These are phyloP conservation scores for Heritiera littoralis DNA, from an alignment of 345 rosid species.

Conservation along the genomic window DNA sequence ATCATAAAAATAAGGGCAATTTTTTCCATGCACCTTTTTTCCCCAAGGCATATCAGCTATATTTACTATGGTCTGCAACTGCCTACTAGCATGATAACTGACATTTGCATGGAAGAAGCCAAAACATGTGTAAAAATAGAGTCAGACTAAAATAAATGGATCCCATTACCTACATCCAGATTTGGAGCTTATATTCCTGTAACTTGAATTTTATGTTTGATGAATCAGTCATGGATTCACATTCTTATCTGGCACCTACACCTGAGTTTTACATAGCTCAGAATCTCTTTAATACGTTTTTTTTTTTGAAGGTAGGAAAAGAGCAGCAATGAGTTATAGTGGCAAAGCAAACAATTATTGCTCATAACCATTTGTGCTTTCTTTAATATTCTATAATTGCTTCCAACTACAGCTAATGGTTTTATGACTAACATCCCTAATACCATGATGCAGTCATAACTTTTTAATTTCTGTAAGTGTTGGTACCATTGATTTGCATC, in stretches of 20 bases:
- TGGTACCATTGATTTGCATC: not conserved
- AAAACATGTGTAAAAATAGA: not conserved
- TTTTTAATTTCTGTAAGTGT: not conserved
- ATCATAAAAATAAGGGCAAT: not conserved
- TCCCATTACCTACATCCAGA: not conserved
- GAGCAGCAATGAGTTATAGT: not conserved
- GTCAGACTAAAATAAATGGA: not conserved
- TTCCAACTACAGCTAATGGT: not conserved
- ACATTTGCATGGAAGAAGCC: not conserved
- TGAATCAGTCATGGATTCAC: not conserved
- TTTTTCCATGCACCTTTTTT: not conserved
- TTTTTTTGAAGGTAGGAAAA: not conserved
- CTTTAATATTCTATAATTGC: slow-evolving; percentile 4
- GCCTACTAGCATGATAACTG: not conserved
- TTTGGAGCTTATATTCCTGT: not conserved
- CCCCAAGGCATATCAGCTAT: not conserved
- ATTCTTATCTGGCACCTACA: not conserved
- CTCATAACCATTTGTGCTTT: not conserved
- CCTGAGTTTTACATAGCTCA: not conserved
- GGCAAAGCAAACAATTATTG: not conserved
- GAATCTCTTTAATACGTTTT: not conserved
- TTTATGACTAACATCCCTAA: not conserved
- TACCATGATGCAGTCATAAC: not conserved
- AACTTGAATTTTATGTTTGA: not conserved
- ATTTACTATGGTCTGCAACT: not conserved